phyloP scores from a whole-genome alignment of 192 early-diverging fungal genomes.

The Coemansia sp. region DNA sequence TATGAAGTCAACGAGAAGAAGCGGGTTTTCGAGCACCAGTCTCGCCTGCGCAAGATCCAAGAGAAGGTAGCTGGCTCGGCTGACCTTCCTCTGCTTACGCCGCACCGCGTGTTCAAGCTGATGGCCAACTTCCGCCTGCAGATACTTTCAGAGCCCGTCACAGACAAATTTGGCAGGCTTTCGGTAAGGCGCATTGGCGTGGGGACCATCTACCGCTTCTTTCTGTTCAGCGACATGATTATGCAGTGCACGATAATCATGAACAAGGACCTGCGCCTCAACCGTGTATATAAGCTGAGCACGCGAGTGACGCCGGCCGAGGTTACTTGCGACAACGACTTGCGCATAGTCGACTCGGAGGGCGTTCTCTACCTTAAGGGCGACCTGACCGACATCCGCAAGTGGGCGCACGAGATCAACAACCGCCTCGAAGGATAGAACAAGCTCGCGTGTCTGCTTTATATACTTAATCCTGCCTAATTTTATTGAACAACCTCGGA shows the following conservation, averaged over 20 bases:
- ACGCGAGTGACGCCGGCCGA: constrained; percentile 36
- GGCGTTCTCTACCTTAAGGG: constrained; percentile 51
- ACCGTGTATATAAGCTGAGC: constrained; percentile 33
- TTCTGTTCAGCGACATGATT: constrained; percentile 76
- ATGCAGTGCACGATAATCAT: constrained; percentile 57
- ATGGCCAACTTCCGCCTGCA: constrained; percentile 54
- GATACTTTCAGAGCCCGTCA: constrained; percentile 19
- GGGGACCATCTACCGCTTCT: constrained; percentile 58
- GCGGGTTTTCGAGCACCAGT: constrained; percentile 62
- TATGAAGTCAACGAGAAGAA: constrained; percentile 87
- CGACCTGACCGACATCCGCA: constrained; percentile 20
- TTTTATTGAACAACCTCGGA: no score
- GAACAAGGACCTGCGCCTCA: constrained; percentile 45
- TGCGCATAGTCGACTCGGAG: constrained; percentile 46
- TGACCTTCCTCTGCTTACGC: constrained; percentile 54
- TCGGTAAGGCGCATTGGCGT: constrained; percentile 28
- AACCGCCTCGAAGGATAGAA: constrained; percentile 36
- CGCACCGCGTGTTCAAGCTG: constrained; percentile 61
- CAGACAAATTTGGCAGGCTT: constrained; percentile 1
- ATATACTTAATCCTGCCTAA: no score
- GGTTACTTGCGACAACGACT: constrained; percentile 32
- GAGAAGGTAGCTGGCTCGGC: constrained; percentile 57
- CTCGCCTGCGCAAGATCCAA: constrained; percentile 60
- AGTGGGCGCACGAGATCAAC: constrained; percentile 55
- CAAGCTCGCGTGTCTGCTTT: neutral